Base-by-base conservation (phyloP, 2,329 filamentous ascomycete genomes). In the Monilinia aucupariae region DNA sequence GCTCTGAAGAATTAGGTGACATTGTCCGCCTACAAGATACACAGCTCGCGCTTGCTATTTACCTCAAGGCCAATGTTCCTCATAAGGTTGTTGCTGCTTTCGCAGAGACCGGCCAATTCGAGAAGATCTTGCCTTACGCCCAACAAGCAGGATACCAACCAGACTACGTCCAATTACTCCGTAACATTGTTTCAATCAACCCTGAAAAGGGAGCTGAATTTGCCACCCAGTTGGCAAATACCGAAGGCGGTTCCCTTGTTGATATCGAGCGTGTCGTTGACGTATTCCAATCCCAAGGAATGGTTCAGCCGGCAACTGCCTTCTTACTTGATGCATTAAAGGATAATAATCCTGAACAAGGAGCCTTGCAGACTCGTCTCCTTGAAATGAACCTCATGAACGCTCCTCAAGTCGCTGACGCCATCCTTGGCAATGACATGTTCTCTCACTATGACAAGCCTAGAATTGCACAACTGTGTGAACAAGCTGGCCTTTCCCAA, bases 381-480 rank as follows among this genome's bases (percentile, higher is more conserved):
- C 80, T 99, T 62, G 96, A 99, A 81, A 97, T 99, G 92, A 99
- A 99, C 77, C 79, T 99, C 67, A 83, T 96, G 77, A 96, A 96
- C 70, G 96, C 94, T 1, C 94, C 94, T 58, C 94, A 97, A 76
- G 96, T 99, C 61, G 94, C 96, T 4, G 96, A 99, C 76, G 94
- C 94, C 41, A 99, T 99, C 69, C 85, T 99, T 48, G 91, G 93
- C 68, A 99, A 99, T 72, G 91, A 97, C 72, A 97, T 99, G 89
- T 97, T 99, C 78, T 92, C 92, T 0, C 86, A 99, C 78, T 99
- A 96, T 73, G 94, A 99, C 78, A 96, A 91, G 80, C 79, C 86
- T 52, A 89, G 92, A 67, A 90, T 99, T 76, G 91, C 93, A 30
- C 85, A 88, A 68, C 84, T 99, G 61, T 99, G 94, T 75, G 94